Percentiles rank a stretch among this genome's conserved stretches.
phyloP scores from a whole-genome alignment of 163 green algal genomes.

The Chlamydomonas reinhardtii region DNA sequence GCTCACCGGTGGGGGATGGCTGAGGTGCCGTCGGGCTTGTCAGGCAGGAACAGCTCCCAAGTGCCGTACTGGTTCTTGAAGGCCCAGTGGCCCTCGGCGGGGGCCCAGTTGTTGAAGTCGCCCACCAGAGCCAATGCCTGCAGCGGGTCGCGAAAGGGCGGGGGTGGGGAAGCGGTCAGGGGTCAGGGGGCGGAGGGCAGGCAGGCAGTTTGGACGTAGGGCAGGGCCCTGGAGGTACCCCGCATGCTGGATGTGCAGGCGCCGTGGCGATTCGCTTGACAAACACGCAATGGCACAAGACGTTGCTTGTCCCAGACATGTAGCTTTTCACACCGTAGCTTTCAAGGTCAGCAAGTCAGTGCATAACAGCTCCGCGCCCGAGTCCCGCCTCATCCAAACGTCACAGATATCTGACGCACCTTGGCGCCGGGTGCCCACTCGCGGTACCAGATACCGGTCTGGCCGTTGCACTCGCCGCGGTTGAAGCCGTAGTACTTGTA shows the following conservation, averaged over 20 bases:
- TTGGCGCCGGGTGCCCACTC: conserved; percentile 94
- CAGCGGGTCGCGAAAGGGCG: background rate
- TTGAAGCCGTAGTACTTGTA: conserved; percentile 98
- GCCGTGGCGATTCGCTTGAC: too few species aligned
- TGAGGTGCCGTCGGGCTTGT: conserved; percentile 87
- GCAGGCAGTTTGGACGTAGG: too few species aligned
- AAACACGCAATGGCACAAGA: too few species aligned
- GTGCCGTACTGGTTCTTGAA: conserved; percentile 95
- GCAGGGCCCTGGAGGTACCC: too few species aligned
- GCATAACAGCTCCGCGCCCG: too few species aligned
- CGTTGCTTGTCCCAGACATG: too few species aligned
- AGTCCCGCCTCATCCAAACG: too few species aligned
- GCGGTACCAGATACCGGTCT: conserved; percentile 93
- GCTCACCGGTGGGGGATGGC: conserved; percentile 91
- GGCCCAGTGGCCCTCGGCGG: conserved; percentile 82
- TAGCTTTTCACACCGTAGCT: too few species aligned
- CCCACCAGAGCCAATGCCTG: conserved; percentile 91
- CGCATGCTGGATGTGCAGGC: too few species aligned
- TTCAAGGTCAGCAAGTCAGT: too few species aligned
- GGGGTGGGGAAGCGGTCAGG: background rate
- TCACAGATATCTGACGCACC: conserved; percentile 16
- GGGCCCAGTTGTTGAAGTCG: conserved; percentile 98
- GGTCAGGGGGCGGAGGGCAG: background rate
- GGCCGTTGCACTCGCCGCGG: conserved; percentile 86
- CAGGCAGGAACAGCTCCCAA: conserved; percentile 95